Evolutionary conservation across 2,329 filamentous ascomycete species (phyloP), one percentile per base, ranked within the genome.

Genomic region (Talaromyces sp.): DNA sequence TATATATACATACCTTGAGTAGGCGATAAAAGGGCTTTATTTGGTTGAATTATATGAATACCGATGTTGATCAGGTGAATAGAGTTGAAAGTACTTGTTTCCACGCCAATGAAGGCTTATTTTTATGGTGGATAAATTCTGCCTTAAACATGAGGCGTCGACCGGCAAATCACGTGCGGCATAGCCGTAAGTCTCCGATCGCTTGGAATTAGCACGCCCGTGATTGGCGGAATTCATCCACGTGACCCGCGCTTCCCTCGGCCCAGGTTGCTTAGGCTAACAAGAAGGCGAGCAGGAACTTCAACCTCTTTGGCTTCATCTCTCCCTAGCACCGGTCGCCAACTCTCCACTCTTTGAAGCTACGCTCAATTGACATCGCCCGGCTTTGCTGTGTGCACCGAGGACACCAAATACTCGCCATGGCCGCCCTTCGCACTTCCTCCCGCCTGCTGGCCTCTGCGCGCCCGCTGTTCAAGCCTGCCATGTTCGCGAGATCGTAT

Each of bases 351-450:
- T 56, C 61, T 33, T 47, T 31, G 30, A 5, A 52, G 52, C 61
- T 31, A 54, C 61, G 56, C 56, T 62, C 59, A 23, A 56, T 56
- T 62, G 61, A 62, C 51, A 42, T 40, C 47, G 51, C 30, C 34
- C 30, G 36, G 52, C 27, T 27, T 59, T 44, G 18, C 50, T 36
- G 9, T 36, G 9, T 33, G 16, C 40, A 31, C 47, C 14, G 28
- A 34, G 30, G 23, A 18, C 33, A 56, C 55, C 31, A 40, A 42
- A 12, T 16, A 14, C 59, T 63, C 72, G 68, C 69, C 68, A 82
- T 82, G 80, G 77, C 80, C 68, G 77, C 79, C 69, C 76, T 81
- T 70, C 79, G 79, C 67, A 73, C 79, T 63, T 77, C 79, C 53
- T 78, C 78, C 68, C 78, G 78, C 68, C 70, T 81, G 60, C 67